Base-by-base conservation (phyloP, 2,329 filamentous ascomycete species). In the Botrytis cinerea region DNA sequence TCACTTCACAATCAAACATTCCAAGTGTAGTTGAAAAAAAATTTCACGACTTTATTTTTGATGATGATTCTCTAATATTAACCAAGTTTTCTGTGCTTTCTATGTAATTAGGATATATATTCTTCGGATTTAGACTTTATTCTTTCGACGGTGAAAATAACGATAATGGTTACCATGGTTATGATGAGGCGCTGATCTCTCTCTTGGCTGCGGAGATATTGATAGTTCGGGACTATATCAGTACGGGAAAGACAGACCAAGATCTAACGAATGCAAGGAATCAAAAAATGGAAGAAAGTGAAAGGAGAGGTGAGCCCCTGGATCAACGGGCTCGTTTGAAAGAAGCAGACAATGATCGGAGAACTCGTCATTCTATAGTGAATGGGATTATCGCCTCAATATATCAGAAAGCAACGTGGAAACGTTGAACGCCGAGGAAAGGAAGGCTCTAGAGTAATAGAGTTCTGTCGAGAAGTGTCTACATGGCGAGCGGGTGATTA, bases 221-320 rank as follows among this genome's bases (percentile, higher is more conserved):
- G n/a, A 57, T 57, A 18, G 51, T 57, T 57, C 16, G 16, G 1
- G 6, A 32, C n/a, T 28, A 28, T 7, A 3, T n/a, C 7, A 54
- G 48, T 54, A 7, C 25, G 16, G 25, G n/a, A n/a, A 3, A 0
- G 1, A 9, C 12, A 7, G 48, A 54, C 5, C 25, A n/a, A n/a
- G 9, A 54, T 54, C 5, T 8, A 16, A 51, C 16, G 5, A 6
- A 14, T 16, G 14, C 12, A 16, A 6, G 10, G 16, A 54, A 54
- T 16, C 12, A 16, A 54, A 25, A 16, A 16, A 16, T n/a, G 12
- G 16, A n/a, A 16, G 0, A n/a, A n/a, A 7, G 38, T 38, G 1
- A 54, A 0, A 6, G 25, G 12, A 14, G 0, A 54, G 12, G 5
- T 1, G 25, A n/a, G 48, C 12, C 25, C 18, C 2, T 20, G 14